Conservation (phyloP, 495 filamentous ascomycete species). For the Trypethelium eluteriae region DNA sequence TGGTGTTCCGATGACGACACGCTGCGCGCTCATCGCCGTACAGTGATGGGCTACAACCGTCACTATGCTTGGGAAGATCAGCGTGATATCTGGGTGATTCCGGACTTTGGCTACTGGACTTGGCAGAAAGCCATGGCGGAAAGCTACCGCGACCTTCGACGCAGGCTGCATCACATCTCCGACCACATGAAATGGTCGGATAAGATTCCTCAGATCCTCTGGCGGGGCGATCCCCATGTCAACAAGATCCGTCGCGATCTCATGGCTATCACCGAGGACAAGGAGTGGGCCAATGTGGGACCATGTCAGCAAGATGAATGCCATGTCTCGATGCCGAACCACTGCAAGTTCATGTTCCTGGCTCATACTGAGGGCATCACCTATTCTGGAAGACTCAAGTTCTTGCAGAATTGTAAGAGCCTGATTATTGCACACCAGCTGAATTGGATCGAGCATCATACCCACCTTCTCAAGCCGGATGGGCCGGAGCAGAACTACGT, state of each 20-base stretch:
- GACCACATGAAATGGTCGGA: no score
- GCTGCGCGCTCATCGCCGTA: no score
- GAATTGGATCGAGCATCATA: constrained; percentile 41
- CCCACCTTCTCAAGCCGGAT: constrained; percentile 35
- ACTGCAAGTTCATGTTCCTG: constrained; percentile 54
- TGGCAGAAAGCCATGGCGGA: no score
- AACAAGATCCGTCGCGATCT: constrained; percentile 22
- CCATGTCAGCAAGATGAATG: constrained; percentile 27
- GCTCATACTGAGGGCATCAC: constrained; percentile 47
- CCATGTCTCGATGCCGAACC: constrained; percentile 46
- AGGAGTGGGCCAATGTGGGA: constrained; percentile 39
- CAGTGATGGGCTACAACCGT: no score
- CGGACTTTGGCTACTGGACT: no score
- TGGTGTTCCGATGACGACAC: no score
- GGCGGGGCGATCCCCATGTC: no score
- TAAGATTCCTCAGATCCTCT: no score
- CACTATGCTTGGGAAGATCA: no score
- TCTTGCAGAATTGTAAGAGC: constrained; percentile 52
- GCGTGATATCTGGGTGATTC: no score
- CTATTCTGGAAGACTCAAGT: constrained; percentile 54
- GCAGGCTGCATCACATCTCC: no score
- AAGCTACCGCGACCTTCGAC: no score
- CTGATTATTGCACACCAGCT: constrained; percentile 48
- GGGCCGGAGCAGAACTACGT: constrained; percentile 56
- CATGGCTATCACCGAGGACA: constrained; percentile 39